Percentiles rank a stretch among this genome's conserved stretches.
Conservation (phyloP, 805 yeast genomes). For the Vanderwaltozyma polyspora region DNA sequence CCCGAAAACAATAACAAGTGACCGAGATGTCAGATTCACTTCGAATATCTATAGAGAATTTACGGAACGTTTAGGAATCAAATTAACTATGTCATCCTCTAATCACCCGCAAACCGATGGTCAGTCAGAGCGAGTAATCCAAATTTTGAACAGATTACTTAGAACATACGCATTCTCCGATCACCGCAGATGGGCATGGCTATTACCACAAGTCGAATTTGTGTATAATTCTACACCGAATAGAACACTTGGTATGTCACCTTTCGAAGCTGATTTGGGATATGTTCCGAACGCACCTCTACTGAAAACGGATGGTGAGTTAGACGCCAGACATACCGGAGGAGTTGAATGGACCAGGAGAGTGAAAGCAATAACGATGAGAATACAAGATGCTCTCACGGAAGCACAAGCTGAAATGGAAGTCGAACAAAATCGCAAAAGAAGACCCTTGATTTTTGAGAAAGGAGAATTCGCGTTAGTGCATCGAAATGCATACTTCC, state of each 20-base stretch:
- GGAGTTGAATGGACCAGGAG: constrained; percentile 1
- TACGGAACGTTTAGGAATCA: too few relatives aligned
- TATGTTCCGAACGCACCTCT: constrained; percentile 6
- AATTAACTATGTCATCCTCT: too few relatives aligned
- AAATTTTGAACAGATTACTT: too few relatives aligned
- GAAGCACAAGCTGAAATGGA: constrained; percentile 1
- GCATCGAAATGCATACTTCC: constrained; percentile 4
- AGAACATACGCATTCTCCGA: too few relatives aligned
- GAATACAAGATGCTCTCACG: constrained; percentile 1
- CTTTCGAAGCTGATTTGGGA: constrained; percentile 4
- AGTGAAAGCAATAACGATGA: not conserved
- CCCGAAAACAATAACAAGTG: constrained; percentile 4
- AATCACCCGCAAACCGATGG: too few relatives aligned
- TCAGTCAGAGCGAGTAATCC: too few relatives aligned
- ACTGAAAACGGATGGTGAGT: not conserved
- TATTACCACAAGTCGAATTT: too few relatives aligned
- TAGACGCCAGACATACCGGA: not conserved
- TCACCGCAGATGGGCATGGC: too few relatives aligned
- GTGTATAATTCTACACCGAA: too few relatives aligned
- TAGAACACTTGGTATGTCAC: too few relatives aligned
- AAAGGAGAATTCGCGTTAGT: constrained; percentile 3
- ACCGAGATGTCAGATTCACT: constrained; percentile 1
- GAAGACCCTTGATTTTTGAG: not conserved
- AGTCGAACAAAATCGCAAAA: not conserved
- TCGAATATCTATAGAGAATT: not conserved